Base-by-base conservation (phyloP, 2,329 filamentous ascomycete genomes). In the Calonectria naviculata region DNA sequence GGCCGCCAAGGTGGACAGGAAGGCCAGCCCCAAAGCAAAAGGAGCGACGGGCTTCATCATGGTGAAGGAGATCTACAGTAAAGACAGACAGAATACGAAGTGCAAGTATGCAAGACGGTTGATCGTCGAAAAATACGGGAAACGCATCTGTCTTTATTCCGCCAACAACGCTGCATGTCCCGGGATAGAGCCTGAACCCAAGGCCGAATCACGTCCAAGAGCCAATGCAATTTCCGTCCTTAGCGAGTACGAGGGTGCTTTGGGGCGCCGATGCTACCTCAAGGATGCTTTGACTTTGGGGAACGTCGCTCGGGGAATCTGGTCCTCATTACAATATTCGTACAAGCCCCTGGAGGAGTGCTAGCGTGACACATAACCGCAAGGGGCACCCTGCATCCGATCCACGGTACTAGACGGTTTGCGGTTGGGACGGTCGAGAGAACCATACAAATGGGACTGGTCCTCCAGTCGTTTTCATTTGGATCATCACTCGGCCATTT, bases 51-150 rank as follows among this genome's bases (percentile, higher is more conserved):
- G 31, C 34, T 64, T 64, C 61, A 64, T 64, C 15, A 38, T 29
- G 21, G 4, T 29, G 24, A 52, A 36, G 24, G 9, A 19, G 52
- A 58, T 58, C 52, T 58, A 58, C 52, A 38, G 13, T 38, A 36
- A 58, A 29, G 34, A 58, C 34, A 24, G 52, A 58, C 52, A 58
- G 34, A 38, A 58, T 58, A 58, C 52, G 52, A 58, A 58, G 52
- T 58, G 52, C 52, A 58, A 38, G 52, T 58, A 58, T 38, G 52
- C 52, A 58, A 58, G 52, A 58, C 52, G 34, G 52, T 58, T 58
- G 52, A 58, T 58, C 52, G 52, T 58, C 52, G 4, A 17, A 19
- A 58, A 58, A 58, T 58, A 58, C 52, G 52, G 52, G 52, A 58
- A 58, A 38, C 52, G 34, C 52, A 38, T 58, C 52, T 58, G 34